Evolutionary conservation across 371 early-diverging fungal genomes (phyloP), one percentile per base, ranked within the genome.

Genomic region (Syncephalastrum sp.): DNA sequence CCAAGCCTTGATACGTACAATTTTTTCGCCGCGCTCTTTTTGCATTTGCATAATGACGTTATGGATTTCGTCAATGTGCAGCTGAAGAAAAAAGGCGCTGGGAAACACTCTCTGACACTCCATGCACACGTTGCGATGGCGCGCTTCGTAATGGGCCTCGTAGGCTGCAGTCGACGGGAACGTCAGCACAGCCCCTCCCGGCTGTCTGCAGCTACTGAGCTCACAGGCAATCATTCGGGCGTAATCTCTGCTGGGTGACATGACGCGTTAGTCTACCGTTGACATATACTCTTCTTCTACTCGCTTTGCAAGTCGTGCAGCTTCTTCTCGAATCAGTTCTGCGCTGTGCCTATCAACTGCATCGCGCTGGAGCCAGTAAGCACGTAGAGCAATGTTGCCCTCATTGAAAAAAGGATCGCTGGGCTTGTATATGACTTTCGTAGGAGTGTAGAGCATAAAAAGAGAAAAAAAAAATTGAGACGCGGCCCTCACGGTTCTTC

Each of bases 51-150:
- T 53, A 5, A 85, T 29, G 17, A 73, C 56, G 52, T 85, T 72
- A 44, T 87, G 87, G 25, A 66, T 71, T 55, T 87, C 87, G 21
- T 72, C 76, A 14, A 83, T 53, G 61, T 87, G 87, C 0, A 85
- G 61, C 5, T 76, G 66, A 4, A 87, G 61, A 75, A 78, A 84
- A 10, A 68, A 68, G 16, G 65, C 56, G 6, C 68, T 72, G 0
- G 87, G 87, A 48, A 87, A 85, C 1, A 72, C 47, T 33, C 75
- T 77, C 25, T 61, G 29, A 50, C 87, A 87, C 10, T 60, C 70
- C 3, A 62, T 60, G 54, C 87, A 87, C 3, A 78, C 72, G 43
- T 85, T 61, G 16, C 74, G 55, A 55, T 87, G 87, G 24, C 63
- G 65, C 33, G 70, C 69, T 54, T 84, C 83, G 56, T 85, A 84